These are phyloP conservation scores for Sordariomycetes sp. DNA, from an alignment of 2,329 filamentous ascomycete species.

Conservation along the genomic window DNA sequence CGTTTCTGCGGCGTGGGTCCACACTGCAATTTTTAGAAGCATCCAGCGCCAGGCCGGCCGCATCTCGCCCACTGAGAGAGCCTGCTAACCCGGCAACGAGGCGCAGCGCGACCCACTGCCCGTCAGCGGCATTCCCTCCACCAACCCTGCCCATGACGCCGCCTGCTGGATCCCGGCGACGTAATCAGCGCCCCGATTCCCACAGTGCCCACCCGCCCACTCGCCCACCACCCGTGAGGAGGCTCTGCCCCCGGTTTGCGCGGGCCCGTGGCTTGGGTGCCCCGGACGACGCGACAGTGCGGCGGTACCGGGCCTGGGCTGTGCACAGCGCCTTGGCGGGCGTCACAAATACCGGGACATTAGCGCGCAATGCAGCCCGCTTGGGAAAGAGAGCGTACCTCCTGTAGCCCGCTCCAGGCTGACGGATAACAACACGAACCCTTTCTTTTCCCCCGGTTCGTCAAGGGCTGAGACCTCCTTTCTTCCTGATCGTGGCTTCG, in stretches of 20 bases:
- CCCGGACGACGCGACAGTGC: not conserved
- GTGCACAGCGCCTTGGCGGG: not conserved
- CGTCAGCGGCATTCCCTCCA: not conserved
- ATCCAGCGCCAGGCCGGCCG: not conserved
- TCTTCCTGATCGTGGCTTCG: not conserved
- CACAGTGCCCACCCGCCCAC: not conserved
- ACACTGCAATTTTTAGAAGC: not conserved
- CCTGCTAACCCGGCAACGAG: not conserved
- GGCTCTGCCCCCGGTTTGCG: not conserved
- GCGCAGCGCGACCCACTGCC: not conserved
- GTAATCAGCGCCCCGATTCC: not conserved
- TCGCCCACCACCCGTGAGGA: not conserved
- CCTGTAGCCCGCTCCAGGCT: not conserved
- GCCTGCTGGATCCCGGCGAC: not conserved
- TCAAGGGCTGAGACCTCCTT: not conserved
- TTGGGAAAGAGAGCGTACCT: not conserved
- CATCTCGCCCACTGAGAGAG: not conserved
- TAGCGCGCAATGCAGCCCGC: not conserved
- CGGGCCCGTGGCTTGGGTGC: not conserved
- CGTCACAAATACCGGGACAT: not conserved
- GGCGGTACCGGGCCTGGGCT: not conserved
- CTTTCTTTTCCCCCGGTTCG: not conserved
- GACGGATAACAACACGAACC: not conserved
- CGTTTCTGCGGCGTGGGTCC: no score
- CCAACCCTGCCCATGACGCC: not conserved